phyloP scores from a whole-genome alignment of 139 green algal species.

The Eudorina sp. region DNA sequence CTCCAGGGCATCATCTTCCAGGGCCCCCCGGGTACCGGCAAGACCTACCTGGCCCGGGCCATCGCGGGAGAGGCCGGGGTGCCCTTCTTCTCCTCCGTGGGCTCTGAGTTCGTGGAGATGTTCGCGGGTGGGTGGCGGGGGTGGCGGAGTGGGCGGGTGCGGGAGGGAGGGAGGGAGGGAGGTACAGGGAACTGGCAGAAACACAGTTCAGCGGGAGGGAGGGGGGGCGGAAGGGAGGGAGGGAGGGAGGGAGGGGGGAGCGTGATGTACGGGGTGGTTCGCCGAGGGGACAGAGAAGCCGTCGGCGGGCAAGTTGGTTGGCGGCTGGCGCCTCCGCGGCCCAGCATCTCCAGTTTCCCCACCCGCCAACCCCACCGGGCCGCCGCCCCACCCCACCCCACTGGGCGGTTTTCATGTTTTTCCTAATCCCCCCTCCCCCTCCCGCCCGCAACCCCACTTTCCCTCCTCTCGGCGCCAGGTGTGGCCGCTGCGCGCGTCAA shows the following conservation, averaged over 20 bases:
- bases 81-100: slow-evolving; percentile 68
- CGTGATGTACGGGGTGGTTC: too few species aligned
- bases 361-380: too few species aligned
- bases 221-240: too few species aligned
- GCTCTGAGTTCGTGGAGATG: slow-evolving; percentile 85
- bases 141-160: not conserved
- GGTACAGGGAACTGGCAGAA: too few species aligned
- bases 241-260: too few species aligned
- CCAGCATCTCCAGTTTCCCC: too few species aligned
- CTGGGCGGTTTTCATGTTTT: too few species aligned
- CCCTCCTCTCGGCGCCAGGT: slow-evolving; percentile 37
- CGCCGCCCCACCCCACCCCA: too few species aligned
- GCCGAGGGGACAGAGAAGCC: too few species aligned
- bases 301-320: too few species aligned
- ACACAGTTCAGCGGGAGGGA: too few species aligned
- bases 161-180: not conserved
- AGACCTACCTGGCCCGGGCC: slow-evolving; percentile 78
- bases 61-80: slow-evolving; percentile 76
- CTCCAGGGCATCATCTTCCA: slow-evolving; percentile 72
- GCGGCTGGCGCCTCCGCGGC: too few species aligned
- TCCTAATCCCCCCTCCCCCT: not conserved
- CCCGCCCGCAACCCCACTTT: not conserved
- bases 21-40: slow-evolving; percentile 77
- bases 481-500: slow-evolving; percentile 74
- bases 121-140: slow-evolving; percentile 45